Conservation (phyloP, 2,329 filamentous ascomycete genomes). For the Lizonia empirigonia region DNA sequence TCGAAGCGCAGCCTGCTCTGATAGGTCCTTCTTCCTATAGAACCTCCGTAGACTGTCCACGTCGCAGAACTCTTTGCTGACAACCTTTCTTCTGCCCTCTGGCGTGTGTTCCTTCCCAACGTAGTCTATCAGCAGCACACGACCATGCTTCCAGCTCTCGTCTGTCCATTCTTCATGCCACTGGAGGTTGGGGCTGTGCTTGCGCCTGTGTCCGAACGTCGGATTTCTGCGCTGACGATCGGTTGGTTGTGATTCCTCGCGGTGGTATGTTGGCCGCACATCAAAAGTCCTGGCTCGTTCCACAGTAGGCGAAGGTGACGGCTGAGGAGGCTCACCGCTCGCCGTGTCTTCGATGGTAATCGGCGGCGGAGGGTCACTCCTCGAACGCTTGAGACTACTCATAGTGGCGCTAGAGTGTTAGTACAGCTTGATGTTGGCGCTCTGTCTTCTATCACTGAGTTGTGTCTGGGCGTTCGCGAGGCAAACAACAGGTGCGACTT, state of each 20-base stretch:
- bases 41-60: conserved; percentile 53
- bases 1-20: conserved; percentile 44
- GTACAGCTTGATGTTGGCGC: background rate
- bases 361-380: conserved; percentile 37
- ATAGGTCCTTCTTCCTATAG: conserved; percentile 48
- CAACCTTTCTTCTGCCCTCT: conserved; percentile 51
- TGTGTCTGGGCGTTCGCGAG: background rate
- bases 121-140: conserved; percentile 60
- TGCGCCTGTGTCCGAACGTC: conserved; percentile 36
- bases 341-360: conserved; percentile 46
- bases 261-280: conserved; percentile 17
- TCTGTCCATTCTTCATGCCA: conserved; percentile 48
- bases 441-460: background rate
- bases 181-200: conserved; percentile 44
- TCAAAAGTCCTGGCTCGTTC: conserved; percentile 26
- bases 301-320: conserved; percentile 32
- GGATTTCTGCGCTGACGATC: conserved; percentile 23
- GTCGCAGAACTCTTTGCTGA: conserved; percentile 56
- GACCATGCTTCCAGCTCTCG: conserved; percentile 48
- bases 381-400: conserved; percentile 15
- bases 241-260: conserved; percentile 16
- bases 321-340: conserved; percentile 27
- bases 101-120: conserved; percentile 48
- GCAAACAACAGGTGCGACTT: conserved; percentile 6
- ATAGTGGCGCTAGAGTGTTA: conserved; percentile 4